Evolutionary conservation across 2,329 filamentous ascomycete genomes (phyloP).

Genomic region (Epichloe uncinata): DNA sequence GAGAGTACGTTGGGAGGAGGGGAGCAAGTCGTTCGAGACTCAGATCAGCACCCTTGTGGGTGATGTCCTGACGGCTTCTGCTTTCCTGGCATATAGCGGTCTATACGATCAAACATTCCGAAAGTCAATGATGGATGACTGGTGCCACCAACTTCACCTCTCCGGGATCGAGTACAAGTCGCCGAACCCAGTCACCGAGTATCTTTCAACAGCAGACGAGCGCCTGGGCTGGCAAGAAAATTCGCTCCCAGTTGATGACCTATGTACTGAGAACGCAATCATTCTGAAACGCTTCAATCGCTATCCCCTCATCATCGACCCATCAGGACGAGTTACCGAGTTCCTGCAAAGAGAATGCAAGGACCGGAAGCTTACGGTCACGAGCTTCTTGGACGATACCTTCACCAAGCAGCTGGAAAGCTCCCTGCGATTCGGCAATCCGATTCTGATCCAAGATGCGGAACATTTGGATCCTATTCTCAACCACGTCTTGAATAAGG

Average conservation of each 20-base stretch:
- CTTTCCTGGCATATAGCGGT: constrained; percentile 92
- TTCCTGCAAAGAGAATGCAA: constrained; percentile 93
- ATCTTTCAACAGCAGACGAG: constrained; percentile 92
- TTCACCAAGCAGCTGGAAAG: constrained; percentile 98
- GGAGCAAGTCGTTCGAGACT: constrained; percentile 94
- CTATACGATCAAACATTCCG: constrained; percentile 97
- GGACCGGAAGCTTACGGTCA: constrained; percentile 85
- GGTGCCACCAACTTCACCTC: constrained; percentile 81
- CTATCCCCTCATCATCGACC: constrained; percentile 96
- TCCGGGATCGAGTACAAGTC: constrained; percentile 92
- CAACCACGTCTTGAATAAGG: constrained; percentile 97
- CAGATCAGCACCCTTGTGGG: constrained; percentile 95
- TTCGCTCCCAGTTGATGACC: constrained; percentile 82
- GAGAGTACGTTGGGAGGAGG: constrained; percentile 85
- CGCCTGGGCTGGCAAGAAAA: constrained; percentile 91
- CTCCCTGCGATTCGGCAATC: constrained; percentile 92
- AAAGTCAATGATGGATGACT: constrained; percentile 95
- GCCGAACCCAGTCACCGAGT: constrained; percentile 90
- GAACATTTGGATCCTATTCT: constrained; percentile 94
- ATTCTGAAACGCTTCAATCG: constrained; percentile 96
- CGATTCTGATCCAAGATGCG: constrained; percentile 95
- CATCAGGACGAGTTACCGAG: constrained; percentile 85
- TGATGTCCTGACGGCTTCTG: constrained; percentile 90
- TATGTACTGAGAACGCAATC: constrained; percentile 98
- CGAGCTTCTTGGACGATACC: constrained; percentile 93